These are phyloP conservation scores for Corchorus olitorius DNA, from an alignment of 345 rosid species.

Conservation along the genomic window DNA sequence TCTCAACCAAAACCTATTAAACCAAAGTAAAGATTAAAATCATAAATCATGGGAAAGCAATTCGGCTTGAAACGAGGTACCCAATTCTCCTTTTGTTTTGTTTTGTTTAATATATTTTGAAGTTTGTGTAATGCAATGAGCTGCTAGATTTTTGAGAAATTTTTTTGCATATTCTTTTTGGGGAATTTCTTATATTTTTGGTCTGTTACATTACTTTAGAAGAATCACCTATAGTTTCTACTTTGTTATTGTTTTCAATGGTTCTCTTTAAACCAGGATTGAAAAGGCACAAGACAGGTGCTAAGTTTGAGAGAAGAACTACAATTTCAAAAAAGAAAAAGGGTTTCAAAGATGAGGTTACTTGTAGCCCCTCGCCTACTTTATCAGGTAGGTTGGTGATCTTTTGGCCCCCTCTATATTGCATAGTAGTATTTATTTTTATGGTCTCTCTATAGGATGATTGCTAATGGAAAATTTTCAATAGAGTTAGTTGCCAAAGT, in stretches of 20 bases:
- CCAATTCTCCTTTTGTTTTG: neutral
- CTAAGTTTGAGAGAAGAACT: conserved; percentile 29
- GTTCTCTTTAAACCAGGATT: conserved; percentile 30
- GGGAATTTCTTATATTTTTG: neutral
- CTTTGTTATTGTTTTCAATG: neutral
- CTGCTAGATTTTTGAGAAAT: neutral
- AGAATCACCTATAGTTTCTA: neutral
- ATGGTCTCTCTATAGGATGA: neutral
- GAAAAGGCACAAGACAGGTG: conserved; percentile 35
- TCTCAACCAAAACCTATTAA: neutral
- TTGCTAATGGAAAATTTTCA: neutral
- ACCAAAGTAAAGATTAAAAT: neutral
- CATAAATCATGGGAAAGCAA: neutral
- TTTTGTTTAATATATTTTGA: neutral
- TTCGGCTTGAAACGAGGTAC: conserved; percentile 9
- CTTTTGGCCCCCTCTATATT: neutral
- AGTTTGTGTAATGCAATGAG: neutral
- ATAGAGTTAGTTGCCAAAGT: neutral
- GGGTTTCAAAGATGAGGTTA: conserved; percentile 28
- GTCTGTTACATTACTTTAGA: neutral
- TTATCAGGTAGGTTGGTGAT: conserved; percentile 37
- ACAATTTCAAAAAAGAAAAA: conserved; percentile 34
- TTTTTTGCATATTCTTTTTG: neutral
- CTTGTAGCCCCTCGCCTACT: conserved; percentile 29
- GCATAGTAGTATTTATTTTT: neutral